Base-by-base conservation (phyloP, 129 eudicot species). In the Flaveria brownii region DNA sequence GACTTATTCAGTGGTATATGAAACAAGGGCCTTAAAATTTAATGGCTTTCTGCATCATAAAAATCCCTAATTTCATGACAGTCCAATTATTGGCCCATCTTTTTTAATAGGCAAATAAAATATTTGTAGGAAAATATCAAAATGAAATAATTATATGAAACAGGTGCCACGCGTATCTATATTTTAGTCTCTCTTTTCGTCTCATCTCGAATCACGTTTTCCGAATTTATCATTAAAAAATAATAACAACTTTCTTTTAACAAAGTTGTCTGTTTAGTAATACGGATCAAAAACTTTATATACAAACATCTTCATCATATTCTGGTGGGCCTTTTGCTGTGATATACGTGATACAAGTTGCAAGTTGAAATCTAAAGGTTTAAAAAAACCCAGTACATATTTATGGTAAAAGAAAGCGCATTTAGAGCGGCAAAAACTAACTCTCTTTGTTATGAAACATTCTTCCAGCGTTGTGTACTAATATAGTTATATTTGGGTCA, bases 161-260 rank as follows among this genome's bases (percentile, higher is more conserved):
- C 7, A 63, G 69, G 46, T 30, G 69, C 45, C 69, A 63, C 69
- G 46, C 11, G 69, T 46, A 16, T 63, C 2, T 30, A 30, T 63
- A 63, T 63, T 63, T 63, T 63, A 63, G 33, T 16, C 12, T 20
- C 46, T 13, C 1, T 63, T 30, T 33, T 63, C 41, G 39, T 7
- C 69, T 28, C 69, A 15, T 30, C 45, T 63, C 11, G 46, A 63
- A 30, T 63, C 69, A 63, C 69, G 69, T 63, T 63, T 30, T 16
- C 69, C 1, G 46, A 63, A 60, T 30, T 26, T 63, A 63, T 26
- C 22, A 63, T 63, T 5, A 63, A 60, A 63, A 63, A 30, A 28
- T 63, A 9, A 26, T 60, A 4, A 23, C 66, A 23, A 10, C 66
- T 60, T 60, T 59, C 22, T 55, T 55, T 36, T 36, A 36, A 5